Base-by-base conservation (phyloP, 805 yeast genomes). In the Danielia reshetovae region DNA sequence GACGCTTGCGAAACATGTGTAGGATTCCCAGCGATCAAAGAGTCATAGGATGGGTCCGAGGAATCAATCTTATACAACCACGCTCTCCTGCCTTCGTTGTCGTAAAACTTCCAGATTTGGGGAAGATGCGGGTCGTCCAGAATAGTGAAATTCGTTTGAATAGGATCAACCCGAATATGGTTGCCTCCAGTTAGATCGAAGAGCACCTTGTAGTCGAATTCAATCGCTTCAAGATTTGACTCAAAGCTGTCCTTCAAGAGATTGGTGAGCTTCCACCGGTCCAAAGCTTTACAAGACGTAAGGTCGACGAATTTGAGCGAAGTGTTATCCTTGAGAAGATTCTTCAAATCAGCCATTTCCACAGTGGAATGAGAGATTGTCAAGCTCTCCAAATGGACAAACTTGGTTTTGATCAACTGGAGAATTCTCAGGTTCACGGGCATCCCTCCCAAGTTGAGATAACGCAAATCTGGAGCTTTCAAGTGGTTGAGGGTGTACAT, bases 1-100 rank as follows among this genome's bases (percentile, higher is more conserved):
- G 68, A 54, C n/a, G 43, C 30, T 13, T 28, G 38, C 9, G 32
- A 32, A 16, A 29, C 40, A 2, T 23, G 25, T 3, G 42, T 41
- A 19, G 36, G 27, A 29, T 43, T 42, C 18, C 45, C 38, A 13
- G 42, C 29, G 26, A 35, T 30, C 19, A 62, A 52, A 15, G 55
- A 42, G 27, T 57, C 50, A 35, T 62, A 63, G 9, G 62, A 57
- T 2, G 63, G 57, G 35, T 62, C 65, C 1, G 40, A 29, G 11
- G 57, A 45, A 12, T 51, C 48, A 15, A 65, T 59, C 50, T 72
- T 75, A 56, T 78, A 81, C 12, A 87, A 55, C 95, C 96, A 87
- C 9, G 85, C 80, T 41, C 96, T 69, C 41, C 95, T 68, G 4
- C 95, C 94, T 45, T 77, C 79, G 37, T 75, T 71, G 45, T 74